These are phyloP conservation scores for Ceratorhiza oryzae-sativae DNA, from an alignment of 1,284 basidiomycete species.

Conservation along the genomic window DNA sequence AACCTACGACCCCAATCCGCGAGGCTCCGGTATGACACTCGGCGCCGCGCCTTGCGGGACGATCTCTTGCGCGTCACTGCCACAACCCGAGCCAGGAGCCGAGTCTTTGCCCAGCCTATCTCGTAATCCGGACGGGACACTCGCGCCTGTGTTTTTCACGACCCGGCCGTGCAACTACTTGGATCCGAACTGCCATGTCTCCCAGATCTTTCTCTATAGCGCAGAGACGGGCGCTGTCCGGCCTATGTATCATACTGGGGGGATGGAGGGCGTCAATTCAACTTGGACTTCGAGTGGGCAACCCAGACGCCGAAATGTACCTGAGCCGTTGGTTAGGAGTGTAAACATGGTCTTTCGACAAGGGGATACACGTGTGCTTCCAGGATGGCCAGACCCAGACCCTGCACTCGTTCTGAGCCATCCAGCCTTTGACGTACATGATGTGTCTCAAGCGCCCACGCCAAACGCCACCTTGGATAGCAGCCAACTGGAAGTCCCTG, in stretches of 20 bases:
- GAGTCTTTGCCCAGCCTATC: neutral
- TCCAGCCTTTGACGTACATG: neutral
- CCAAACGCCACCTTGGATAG: neutral
- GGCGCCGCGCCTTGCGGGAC: conserved; percentile 16
- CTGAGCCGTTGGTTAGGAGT: neutral
- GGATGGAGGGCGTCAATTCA: neutral
- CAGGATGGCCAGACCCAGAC: conserved; percentile 14
- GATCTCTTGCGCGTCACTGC: conserved; percentile 13
- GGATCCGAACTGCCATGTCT: conserved; percentile 26
- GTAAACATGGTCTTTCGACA: conserved; percentile 12
- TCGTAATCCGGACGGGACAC: conserved; percentile 22
- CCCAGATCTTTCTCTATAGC: conserved; percentile 21
- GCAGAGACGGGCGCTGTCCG: conserved; percentile 2
- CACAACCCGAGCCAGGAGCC: neutral
- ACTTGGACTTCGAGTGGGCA: neutral
- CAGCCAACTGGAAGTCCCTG: neutral
- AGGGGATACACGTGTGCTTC: neutral
- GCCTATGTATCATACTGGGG: conserved; percentile 20
- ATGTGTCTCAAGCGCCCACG: neutral
- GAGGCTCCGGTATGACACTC: conserved; percentile 12
- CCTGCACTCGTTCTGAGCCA: neutral
- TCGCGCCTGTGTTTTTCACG: conserved; percentile 14
- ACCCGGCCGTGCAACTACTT: conserved; percentile 22
- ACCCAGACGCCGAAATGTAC: neutral
- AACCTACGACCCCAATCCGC: conserved; percentile 21